Base-by-base conservation (phyloP, 2,329 filamentous ascomycete species). In the Aspergillus melleus region DNA sequence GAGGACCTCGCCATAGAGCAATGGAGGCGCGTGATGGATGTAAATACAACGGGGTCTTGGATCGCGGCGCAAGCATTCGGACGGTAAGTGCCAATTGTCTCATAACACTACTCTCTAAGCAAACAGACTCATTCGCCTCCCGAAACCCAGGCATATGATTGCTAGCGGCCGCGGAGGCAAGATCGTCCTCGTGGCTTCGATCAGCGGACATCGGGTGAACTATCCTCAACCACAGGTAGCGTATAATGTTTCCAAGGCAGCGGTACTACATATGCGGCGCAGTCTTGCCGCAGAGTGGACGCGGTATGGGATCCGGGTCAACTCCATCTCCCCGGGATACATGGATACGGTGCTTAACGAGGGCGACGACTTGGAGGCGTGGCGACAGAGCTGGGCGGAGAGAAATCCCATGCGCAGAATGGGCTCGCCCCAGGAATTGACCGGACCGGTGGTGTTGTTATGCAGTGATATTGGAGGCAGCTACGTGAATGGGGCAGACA, bases 291-390 rank as follows among this genome's bases (percentile, higher is more conserved):
- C 86, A 0, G 90, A 92, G 73, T 92, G 89, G 89, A 87, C 86
- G 0, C 75, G 79, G 2, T 83, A 88, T 69, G 89, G 90, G 0
- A 90, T 92, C 61, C 77, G 87, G 2, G 87, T 90, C 6, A 92
- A 92, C 66, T 84, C 80, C 16, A 81, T 92, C 49, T 86, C 82
- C 32, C 90, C 90, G 0, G 89, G 89, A 1, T 92, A 92, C 66
- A 90, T 92, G 86, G 88, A 91, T 69, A 91, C 88, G 2, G 84
- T 90, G 9, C 75, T 92, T 52, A 92, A 91, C 67, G 86, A 87
- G 63, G 87, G 87, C 0, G 80, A 83, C 2, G 84, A 83, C 1
- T 70, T 90, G 51, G 80, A 79, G 9, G 78, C 79, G 29, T 82
- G 81, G 46, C 77, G 84, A 59, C 76, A 75, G 39, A 78, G 81